Percentiles rank a stretch among this genome's conserved stretches.
Evolutionary conservation across 345 rosid genomes (phyloP).

Genomic region (Orychophragmus violaceus): DNA sequence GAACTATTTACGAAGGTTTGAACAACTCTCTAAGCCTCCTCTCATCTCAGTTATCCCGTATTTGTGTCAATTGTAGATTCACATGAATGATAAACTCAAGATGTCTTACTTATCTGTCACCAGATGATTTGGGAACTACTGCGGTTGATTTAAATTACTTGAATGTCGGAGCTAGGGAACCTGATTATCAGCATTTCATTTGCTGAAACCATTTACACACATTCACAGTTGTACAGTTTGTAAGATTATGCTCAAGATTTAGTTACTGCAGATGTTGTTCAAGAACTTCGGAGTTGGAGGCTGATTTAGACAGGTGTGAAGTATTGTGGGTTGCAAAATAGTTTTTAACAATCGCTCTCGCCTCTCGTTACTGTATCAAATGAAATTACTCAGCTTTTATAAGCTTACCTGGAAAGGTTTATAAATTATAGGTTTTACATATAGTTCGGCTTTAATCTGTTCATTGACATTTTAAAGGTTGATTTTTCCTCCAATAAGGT

Average conservation of each 20-base stretch:
- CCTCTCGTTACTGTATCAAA: neutral
- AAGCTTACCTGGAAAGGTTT: neutral
- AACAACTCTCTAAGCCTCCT: neutral
- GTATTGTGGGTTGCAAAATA: neutral
- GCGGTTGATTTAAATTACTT: constrained; percentile 70
- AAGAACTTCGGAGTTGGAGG: neutral
- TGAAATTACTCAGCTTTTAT: neutral
- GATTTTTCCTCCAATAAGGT: too few relatives aligned
- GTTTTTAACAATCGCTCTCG: neutral
- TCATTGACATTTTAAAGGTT: neutral
- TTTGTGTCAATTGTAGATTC: neutral
- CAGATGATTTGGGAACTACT: constrained; percentile 59
- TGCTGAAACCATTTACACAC: constrained; percentile 37
- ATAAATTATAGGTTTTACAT: neutral
- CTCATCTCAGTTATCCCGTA: neutral
- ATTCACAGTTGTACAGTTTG: neutral
- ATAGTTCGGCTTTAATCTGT: neutral
- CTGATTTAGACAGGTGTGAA: neutral
- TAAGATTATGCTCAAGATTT: neutral
- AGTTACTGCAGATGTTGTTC: constrained; percentile 1
- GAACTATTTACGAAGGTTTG: constrained; percentile 92
- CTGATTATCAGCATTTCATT: constrained; percentile 53
- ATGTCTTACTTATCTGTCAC: neutral
- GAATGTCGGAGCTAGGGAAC: constrained; percentile 46
- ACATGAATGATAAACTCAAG: neutral